Evolutionary conservation across 176 grass and related monocot species (phyloP), one percentile per base, ranked within the genome.

Genomic region (Oryza rufipogon): DNA sequence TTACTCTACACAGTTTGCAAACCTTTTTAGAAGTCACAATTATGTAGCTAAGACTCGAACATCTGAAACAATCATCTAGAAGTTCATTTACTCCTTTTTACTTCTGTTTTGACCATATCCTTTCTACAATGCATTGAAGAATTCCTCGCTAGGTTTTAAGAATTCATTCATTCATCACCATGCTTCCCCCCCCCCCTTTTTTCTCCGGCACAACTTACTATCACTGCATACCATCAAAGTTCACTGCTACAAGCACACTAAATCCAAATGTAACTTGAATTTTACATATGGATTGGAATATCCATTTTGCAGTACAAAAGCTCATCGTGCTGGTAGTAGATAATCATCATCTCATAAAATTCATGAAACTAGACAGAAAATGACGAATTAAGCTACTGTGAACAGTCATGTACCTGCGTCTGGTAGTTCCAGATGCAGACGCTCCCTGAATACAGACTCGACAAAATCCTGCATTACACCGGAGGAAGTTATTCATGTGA

Each of bases 391-490:
- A 45, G 65, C 47, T 56, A 84, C 22, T 10, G 14, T 61, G 3
- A 69, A 10, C 11, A 45, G 32, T n/a, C 47, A 49, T 73, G 72
- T 86, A 93, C 96, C 96, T 98, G 96, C 6, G 96, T 92, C 61
- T 98, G 96, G 81, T 98, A 94, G 71, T 95, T 98, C 96, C 96
- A 98, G 80, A 98, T 94, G 88, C 96, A 93, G 36, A 98, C 96
- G 42, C 89, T 98, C 79, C 96, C 96, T 13, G 91, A 94, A 85
- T 98, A 98, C 64, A 98, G 89, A 87, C 96, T 98, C 22, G 89
- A 87, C 68, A 98, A 77, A 86, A 98, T 98, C 96, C 96, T 98
- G 91, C 74, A 86, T 65, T 23, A 39, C 47, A 78, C 5, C 69
- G 76, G 7, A 76, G 17, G 71, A 44, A 2, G 46, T 28, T 63